phyloP scores from a whole-genome alignment of 768 basidiomycete species.

The Boletus eberwhitei region DNA sequence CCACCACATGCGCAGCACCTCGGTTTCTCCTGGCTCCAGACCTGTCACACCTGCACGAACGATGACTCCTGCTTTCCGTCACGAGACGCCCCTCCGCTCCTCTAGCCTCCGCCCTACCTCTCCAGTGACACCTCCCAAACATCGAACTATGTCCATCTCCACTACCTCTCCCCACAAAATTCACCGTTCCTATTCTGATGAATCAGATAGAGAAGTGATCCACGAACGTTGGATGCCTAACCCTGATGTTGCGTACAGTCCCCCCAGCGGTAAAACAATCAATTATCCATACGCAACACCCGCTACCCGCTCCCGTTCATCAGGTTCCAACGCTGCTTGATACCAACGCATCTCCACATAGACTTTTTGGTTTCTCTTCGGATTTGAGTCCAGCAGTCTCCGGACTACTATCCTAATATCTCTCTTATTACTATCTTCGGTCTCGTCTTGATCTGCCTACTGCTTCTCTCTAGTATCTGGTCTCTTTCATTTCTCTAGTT shows the following conservation, averaged over 20 bases:
- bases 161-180: conserved; percentile 55
- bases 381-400: conserved; percentile 26
- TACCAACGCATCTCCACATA: conserved; percentile 19
- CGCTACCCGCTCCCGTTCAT: conserved; percentile 26
- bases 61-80: conserved; percentile 26
- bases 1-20: conserved; percentile 55
- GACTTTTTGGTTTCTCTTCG: conserved; percentile 21
- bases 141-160: conserved; percentile 47
- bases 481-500: conserved; percentile 3
- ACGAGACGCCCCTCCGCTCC: conserved; percentile 32
- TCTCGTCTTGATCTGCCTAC: conserved; percentile 23
- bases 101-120: conserved; percentile 29
- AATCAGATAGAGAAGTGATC: conserved; percentile 53
- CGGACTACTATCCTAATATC: conserved; percentile 33
- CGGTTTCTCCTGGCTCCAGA: conserved; percentile 37
- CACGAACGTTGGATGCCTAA: conserved; percentile 68
- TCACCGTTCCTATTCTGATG: conserved; percentile 60
- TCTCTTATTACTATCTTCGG: conserved; percentile 35
- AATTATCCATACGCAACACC: conserved; percentile 27
- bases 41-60: conserved; percentile 34
- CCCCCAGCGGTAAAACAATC: conserved; percentile 33
- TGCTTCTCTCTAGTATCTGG: conserved; percentile 17
- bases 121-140: conserved; percentile 37
- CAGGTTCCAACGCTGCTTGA: conserved; percentile 37
- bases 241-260: conserved; percentile 34